Percentiles rank a stretch among this genome's conserved stretches.
These are phyloP conservation scores for Flaveria ramosissima DNA, from an alignment of 129 eudicot genomes.

Conservation along the genomic window DNA sequence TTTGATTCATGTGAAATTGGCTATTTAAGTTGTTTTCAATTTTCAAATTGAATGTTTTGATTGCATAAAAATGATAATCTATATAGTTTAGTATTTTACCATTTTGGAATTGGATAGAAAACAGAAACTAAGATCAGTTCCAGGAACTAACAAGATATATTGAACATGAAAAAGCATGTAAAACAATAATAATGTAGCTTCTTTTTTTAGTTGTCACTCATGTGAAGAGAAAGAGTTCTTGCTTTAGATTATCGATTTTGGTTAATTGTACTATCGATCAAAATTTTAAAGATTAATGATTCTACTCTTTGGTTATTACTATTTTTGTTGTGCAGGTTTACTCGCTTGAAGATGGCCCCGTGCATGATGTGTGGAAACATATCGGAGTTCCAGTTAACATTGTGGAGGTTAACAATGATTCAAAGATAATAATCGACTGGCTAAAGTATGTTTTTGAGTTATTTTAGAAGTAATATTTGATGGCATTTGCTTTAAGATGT, in stretches of 20 bases:
- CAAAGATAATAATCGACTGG: slow-evolving; percentile 67
- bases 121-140: neutral
- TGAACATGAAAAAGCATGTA: neutral
- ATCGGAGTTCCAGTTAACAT: slow-evolving; percentile 56
- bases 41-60: neutral
- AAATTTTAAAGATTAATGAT: neutral
- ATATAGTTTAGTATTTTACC: neutral
- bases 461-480: neutral
- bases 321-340: slow-evolving; percentile 55
- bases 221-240: neutral
- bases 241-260: neutral
- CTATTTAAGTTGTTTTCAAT: slow-evolving; percentile 13
- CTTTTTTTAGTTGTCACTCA: slow-evolving; percentile 6
- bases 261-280: neutral
- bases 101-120: neutral
- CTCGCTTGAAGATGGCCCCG: slow-evolving; percentile 84
- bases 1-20: neutral
- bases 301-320: neutral
- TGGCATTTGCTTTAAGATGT: slow-evolving; percentile 13
- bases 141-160: neutral
- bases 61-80: slow-evolving; percentile 1
- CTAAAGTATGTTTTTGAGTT: slow-evolving; percentile 59
- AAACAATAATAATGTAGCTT: neutral
- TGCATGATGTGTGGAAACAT: slow-evolving; percentile 60
- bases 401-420: slow-evolving; percentile 36